phyloP scores from a whole-genome alignment of 371 early-diverging fungal genomes.

The Batrachochytrium dendrobatidis region DNA sequence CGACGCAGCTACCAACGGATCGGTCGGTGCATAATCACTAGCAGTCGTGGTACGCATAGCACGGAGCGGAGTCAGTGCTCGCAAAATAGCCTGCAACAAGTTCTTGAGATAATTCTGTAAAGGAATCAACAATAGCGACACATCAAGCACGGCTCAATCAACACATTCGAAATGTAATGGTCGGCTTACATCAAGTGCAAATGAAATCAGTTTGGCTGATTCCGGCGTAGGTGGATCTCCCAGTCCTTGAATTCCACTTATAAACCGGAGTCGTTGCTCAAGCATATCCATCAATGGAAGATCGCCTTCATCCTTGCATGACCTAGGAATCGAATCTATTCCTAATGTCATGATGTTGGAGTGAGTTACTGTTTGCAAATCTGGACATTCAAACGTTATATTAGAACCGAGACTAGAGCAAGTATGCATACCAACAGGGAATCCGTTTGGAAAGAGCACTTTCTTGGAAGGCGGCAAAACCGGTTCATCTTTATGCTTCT shows the following conservation, averaged over 20 bases:
- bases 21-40: too few relatives aligned
- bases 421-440: background rate
- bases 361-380: too few relatives aligned
- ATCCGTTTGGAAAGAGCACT: background rate
- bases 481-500: background rate
- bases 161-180: background rate
- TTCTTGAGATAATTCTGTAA: slow-evolving; percentile 13
- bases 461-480: background rate
- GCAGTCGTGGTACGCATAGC: background rate
- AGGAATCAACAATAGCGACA: background rate
- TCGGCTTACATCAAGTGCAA: slow-evolving; percentile 9
- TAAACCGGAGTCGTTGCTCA: slow-evolving; percentile 6
- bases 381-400: too few relatives aligned
- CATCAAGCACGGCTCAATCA: too few relatives aligned
- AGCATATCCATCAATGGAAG: slow-evolving; percentile 7
- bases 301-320: slow-evolving; percentile 13
- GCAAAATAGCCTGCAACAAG: background rate
- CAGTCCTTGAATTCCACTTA: slow-evolving; percentile 10
- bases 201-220: slow-evolving; percentile 1
- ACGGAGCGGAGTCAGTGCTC: background rate
- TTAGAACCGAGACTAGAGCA: too few relatives aligned
- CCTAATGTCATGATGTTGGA: background rate
- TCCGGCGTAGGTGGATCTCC: slow-evolving; percentile 5
- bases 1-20: too few relatives aligned
- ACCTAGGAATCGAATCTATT: slow-evolving; percentile 11